phyloP scores from a whole-genome alignment of 495 filamentous ascomycete genomes.

The Penicillium atrosanguineum region DNA sequence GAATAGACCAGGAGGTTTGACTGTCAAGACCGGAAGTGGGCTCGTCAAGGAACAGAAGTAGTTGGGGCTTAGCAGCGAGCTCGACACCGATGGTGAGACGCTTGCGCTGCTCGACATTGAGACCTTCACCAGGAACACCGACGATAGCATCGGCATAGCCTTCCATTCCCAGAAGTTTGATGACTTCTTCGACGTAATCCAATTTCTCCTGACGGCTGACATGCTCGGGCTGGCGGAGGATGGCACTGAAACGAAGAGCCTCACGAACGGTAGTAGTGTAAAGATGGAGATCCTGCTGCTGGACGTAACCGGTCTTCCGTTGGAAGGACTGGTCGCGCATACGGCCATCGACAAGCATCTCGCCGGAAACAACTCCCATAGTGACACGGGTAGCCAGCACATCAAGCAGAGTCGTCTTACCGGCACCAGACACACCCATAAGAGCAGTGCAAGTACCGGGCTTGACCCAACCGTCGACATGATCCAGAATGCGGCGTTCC shows the following conservation, averaged over 20 bases:
- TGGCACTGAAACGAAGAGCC: constrained; percentile 76
- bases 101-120: constrained; percentile 86
- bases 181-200: constrained; percentile 89
- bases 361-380: constrained; percentile 49
- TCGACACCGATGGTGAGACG: constrained; percentile 83
- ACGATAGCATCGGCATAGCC: constrained; percentile 83
- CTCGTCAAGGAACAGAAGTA: constrained; percentile 80
- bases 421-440: constrained; percentile 59
- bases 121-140: constrained; percentile 80
- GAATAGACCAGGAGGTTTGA: constrained; percentile 90
- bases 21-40: constrained; percentile 86
- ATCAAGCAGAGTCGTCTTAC: constrained; percentile 55
- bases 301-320: constrained; percentile 90
- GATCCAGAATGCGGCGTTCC: constrained; percentile 56
- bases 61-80: constrained; percentile 85
- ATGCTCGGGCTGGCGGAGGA: constrained; percentile 75
- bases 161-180: constrained; percentile 85
- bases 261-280: constrained; percentile 79
- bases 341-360: constrained; percentile 52
- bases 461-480: constrained; percentile 65
- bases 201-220: constrained; percentile 73
- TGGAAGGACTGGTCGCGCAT: constrained; percentile 73
- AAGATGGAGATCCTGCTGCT: constrained; percentile 90
- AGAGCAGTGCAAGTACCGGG: constrained; percentile 64
- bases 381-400: constrained; percentile 45